These are phyloP conservation scores for Plantago elongata DNA, from an alignment of 257 asterid species.

Conservation along the genomic window DNA sequence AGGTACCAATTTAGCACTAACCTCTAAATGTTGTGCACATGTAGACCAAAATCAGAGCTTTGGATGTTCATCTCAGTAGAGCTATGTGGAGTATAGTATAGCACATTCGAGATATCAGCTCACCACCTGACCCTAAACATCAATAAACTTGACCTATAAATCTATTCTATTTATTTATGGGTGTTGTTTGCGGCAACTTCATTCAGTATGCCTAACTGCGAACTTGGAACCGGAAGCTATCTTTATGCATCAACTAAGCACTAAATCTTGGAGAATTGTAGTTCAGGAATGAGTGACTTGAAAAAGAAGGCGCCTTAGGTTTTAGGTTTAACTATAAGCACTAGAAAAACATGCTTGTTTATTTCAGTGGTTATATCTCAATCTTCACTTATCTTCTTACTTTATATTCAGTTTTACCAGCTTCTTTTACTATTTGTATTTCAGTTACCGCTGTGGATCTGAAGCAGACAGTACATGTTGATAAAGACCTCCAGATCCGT, in stretches of 20 bases:
- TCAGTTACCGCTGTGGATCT: conserved; percentile 83
- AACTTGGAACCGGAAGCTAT: not conserved
- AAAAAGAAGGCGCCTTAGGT: not conserved
- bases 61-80: not conserved
- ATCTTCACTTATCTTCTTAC: conserved; percentile 13
- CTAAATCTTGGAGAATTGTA: not conserved
- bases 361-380: not conserved
- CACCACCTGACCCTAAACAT: not conserved
- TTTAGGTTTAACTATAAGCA: not conserved
- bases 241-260: not conserved
- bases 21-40: not conserved
- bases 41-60: not conserved
- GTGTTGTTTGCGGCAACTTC: not conserved
- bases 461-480: conserved; percentile 85
- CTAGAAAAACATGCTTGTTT: conserved; percentile 12
- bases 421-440: conserved; percentile 12
- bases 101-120: not conserved
- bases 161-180: not conserved
- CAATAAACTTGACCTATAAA: not conserved
- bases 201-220: not conserved
- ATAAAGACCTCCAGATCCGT: conserved; percentile 75
- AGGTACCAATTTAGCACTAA: not conserved
- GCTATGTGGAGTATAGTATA: not conserved
- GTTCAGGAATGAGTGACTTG: not conserved
- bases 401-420: not conserved